phyloP scores from a whole-genome alignment of 305 asterid species.

The Fraxinus nigra region DNA sequence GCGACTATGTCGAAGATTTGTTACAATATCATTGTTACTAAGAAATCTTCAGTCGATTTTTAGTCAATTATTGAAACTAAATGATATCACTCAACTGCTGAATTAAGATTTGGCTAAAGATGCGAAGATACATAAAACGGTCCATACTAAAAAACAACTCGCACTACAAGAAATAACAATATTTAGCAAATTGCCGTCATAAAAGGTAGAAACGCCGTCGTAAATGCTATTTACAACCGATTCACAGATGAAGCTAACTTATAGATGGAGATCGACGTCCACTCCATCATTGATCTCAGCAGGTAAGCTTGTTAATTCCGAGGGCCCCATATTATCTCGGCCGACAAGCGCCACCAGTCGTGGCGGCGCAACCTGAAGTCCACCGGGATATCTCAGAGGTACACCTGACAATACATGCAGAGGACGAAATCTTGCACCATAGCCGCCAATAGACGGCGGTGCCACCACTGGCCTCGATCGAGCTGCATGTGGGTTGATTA shows the following conservation, averaged over 20 bases:
- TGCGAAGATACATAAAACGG: neutral
- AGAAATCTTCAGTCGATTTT: too few species aligned
- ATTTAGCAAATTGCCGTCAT: neutral
- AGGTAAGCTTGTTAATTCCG: conserved; percentile 7
- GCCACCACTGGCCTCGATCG: conserved; percentile 24
- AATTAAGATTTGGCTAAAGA: neutral
- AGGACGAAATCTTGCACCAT: conserved; percentile 34
- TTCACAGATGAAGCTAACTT: conserved; percentile 5
- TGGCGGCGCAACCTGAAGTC: conserved; percentile 29
- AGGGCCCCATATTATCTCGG: conserved; percentile 30
- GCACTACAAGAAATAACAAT: neutral
- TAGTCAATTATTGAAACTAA: too few species aligned
- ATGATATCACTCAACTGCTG: neutral
- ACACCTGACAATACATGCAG: conserved; percentile 52
- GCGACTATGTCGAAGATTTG: neutral
- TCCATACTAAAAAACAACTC: neutral
- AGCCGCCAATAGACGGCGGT: conserved; percentile 5
- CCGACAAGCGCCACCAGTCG: conserved; percentile 19
- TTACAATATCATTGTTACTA: neutral
- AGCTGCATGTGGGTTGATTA: conserved; percentile 42
- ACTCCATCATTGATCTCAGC: conserved; percentile 43
- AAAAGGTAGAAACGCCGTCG: neutral
- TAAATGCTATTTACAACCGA: neutral
- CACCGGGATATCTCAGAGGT: conserved; percentile 38
- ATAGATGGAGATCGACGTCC: conserved; percentile 76